Evolutionary conservation across 495 filamentous ascomycete species (phyloP).

Genomic region (Trypethelium eluteriae): DNA sequence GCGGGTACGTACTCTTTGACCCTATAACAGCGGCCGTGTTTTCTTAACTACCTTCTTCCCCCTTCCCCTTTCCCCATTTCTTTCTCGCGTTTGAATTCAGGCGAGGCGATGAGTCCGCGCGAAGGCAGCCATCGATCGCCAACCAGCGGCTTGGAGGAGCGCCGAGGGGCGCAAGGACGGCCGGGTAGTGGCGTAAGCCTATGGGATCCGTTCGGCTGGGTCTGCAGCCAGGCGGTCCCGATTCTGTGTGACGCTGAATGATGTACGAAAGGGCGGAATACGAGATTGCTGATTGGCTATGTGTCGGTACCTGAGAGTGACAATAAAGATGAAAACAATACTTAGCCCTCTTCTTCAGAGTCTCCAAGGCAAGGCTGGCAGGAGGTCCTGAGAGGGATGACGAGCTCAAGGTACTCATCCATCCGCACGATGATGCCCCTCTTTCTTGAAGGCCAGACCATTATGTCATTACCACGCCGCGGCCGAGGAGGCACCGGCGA

Average conservation of each 20-base stretch:
- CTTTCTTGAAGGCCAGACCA: background rate
- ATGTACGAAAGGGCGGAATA: background rate
- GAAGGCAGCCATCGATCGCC: background rate
- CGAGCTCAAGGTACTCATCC: background rate
- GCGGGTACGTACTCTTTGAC: background rate
- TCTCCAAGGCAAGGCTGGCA: background rate
- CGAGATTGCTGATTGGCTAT: conserved; percentile 1
- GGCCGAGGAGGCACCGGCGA: background rate
- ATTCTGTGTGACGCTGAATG: background rate
- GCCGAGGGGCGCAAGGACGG: background rate
- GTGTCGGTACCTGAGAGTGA: background rate
- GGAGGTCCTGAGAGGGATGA: background rate
- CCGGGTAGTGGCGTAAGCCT: background rate
- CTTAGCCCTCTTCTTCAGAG: background rate
- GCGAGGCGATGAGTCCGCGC: no score
- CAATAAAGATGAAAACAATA: background rate
- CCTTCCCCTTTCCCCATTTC: no score
- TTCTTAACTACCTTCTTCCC: no score
- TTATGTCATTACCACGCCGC: background rate
- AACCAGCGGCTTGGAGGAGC: background rate
- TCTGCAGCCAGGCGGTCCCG: background rate
- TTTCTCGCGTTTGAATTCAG: no score
- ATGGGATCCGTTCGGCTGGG: conserved; percentile 2
- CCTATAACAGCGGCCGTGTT: no score
- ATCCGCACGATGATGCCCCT: background rate